A percentile compares a stretch with the other conserved stretches of the same genome.
These are phyloP conservation scores for Aureobasidium uvarum DNA, from an alignment of 2,329 filamentous ascomycete species.

Conservation along the genomic window DNA sequence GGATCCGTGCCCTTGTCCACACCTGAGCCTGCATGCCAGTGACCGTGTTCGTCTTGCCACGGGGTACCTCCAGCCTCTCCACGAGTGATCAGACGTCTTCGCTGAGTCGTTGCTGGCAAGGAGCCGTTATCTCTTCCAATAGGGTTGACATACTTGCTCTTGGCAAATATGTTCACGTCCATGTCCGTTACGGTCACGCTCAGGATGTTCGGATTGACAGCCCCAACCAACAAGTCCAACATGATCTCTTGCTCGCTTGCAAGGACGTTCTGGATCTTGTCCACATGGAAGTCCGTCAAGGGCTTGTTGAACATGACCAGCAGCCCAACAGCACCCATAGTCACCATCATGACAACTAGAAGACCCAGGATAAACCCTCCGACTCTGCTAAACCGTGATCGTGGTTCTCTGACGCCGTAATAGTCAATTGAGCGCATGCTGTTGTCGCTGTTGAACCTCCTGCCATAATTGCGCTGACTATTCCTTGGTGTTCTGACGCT, in stretches of 20 bases:
- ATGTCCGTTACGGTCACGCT: conserved; percentile 81
- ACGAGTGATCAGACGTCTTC: background rate
- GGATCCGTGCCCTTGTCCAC: conserved; percentile 61
- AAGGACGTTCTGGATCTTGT: conserved; percentile 82
- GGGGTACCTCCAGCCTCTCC: conserved; percentile 11
- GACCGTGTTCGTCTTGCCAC: conserved; percentile 30
- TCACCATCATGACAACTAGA: conserved; percentile 74
- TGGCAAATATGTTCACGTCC: conserved; percentile 91
- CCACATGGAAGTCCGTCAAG: conserved; percentile 72
- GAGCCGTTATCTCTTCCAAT: conserved; percentile 7
- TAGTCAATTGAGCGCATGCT: conserved; percentile 53
- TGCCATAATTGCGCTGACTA: conserved; percentile 44
- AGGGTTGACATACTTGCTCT: conserved; percentile 78
- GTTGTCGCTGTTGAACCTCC: conserved; percentile 53
- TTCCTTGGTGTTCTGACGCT: conserved; percentile 61
- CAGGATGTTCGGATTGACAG: conserved; percentile 90
- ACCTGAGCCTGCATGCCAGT: conserved; percentile 33
- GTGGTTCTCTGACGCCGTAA: conserved; percentile 31
- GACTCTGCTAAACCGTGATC: conserved; percentile 52
- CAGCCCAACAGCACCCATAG: conserved; percentile 83
- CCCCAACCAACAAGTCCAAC: conserved; percentile 83
- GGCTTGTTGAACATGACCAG: conserved; percentile 90
- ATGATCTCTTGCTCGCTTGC: conserved; percentile 94
- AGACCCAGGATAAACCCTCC: conserved; percentile 86
- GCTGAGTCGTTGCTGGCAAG: conserved; percentile 3